Conservation (phyloP, 2,329 filamentous ascomycete species). For the Fusarium fujikuroi region DNA sequence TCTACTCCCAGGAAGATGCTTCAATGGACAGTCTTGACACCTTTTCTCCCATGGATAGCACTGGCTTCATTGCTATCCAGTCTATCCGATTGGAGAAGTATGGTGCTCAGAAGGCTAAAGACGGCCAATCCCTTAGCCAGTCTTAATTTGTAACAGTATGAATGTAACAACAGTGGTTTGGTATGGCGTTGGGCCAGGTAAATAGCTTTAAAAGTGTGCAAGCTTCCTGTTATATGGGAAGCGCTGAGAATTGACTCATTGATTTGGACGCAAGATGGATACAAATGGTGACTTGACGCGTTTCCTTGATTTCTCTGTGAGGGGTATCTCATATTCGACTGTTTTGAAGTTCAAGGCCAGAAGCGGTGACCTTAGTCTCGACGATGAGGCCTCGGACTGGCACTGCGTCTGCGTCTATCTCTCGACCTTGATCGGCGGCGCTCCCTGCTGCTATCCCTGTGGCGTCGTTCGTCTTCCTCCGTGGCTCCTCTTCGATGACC, state of each 20-base stretch:
- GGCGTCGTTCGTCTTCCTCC: slow-evolving; percentile 28
- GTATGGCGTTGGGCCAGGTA: slow-evolving; percentile 24
- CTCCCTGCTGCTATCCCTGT: slow-evolving; percentile 37
- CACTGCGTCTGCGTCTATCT: slow-evolving; percentile 30
- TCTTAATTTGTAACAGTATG: slow-evolving; percentile 7
- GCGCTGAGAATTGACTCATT: slow-evolving; percentile 2
- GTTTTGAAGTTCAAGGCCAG: background rate
- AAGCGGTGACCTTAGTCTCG: slow-evolving; percentile 8
- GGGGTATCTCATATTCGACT: slow-evolving; percentile 26
- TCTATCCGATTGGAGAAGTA: slow-evolving; percentile 59
- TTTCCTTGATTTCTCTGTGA: background rate
- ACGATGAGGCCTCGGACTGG: slow-evolving; percentile 21
- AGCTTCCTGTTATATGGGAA: background rate
- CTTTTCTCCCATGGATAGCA: slow-evolving; percentile 77
- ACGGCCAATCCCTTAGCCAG: slow-evolving; percentile 47
- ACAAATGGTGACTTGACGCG: background rate
- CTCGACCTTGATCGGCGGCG: slow-evolving; percentile 38
- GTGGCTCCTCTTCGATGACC: slow-evolving; percentile 10
- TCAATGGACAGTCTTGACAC: slow-evolving; percentile 65
- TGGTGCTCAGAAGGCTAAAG: slow-evolving; percentile 47
- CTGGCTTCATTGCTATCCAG: slow-evolving; percentile 65
- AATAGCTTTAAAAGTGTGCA: slow-evolving; percentile 8
- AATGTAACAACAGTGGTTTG: slow-evolving; percentile 24
- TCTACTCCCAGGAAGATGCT: slow-evolving; percentile 62
- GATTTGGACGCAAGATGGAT: background rate